Conservation (phyloP, 1,139 yeast genomes). For the Yamadazyma atmosphaerica region DNA sequence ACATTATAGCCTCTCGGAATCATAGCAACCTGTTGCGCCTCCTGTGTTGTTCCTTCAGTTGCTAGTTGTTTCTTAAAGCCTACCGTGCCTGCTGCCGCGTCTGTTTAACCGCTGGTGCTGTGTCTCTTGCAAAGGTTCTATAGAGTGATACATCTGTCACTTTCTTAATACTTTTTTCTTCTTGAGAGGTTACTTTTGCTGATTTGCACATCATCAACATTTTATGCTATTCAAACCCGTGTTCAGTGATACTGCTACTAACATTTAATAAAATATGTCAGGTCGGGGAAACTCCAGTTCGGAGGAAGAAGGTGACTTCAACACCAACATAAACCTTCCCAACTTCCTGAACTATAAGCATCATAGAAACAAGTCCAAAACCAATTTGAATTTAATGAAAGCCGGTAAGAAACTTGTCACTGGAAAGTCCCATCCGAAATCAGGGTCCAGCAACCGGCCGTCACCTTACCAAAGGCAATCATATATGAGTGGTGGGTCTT, state of each 20-base stretch:
- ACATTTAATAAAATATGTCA: no score
- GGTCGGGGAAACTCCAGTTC: no score
- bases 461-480: slow-evolving; percentile 27
- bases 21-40: not conserved
- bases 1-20: not conserved
- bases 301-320: slow-evolving; percentile 17
- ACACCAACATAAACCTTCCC: slow-evolving; percentile 17
- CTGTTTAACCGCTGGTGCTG: no score
- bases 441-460: slow-evolving; percentile 28
- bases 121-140: no score
- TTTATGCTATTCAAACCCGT: no score
- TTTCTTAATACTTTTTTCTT: no score
- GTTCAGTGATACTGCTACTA: no score
- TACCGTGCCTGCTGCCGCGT: no score
- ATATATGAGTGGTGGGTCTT: slow-evolving; percentile 25
- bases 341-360: slow-evolving; percentile 11
- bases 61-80: no score
- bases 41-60: not conserved
- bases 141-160: no score
- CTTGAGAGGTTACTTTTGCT: no score
- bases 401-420: slow-evolving; percentile 32
- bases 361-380: slow-evolving; percentile 8
- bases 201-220: no score
- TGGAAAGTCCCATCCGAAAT: slow-evolving; percentile 7
- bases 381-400: slow-evolving; percentile 25